These are phyloP conservation scores for Bisporella sp. DNA, from an alignment of 2,329 filamentous ascomycete genomes.

Conservation along the genomic window DNA sequence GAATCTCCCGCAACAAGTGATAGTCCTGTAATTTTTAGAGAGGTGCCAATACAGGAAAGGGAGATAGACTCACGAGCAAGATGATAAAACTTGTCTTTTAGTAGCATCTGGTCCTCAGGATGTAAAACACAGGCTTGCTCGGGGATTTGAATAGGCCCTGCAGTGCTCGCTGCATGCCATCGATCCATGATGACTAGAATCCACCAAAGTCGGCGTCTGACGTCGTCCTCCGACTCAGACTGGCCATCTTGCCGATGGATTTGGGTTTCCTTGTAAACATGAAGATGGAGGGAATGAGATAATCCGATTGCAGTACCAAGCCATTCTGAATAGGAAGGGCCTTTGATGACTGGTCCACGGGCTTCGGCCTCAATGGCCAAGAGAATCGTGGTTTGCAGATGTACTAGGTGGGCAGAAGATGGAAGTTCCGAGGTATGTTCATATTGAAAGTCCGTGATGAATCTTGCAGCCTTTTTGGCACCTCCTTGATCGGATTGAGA, in stretches of 20 bases:
- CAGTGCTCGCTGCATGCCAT: conserved; percentile 65
- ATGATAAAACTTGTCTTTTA: conserved; percentile 59
- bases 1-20: conserved; percentile 49
- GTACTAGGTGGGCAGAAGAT: conserved; percentile 40
- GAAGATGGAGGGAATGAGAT: conserved; percentile 58
- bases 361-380: conserved; percentile 60
- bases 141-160: conserved; percentile 54
- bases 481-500: conserved; percentile 23
- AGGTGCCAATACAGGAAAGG: not conserved
- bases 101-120: conserved; percentile 48
- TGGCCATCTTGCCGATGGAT: conserved; percentile 3
- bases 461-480: conserved; percentile 33
- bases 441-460: conserved; percentile 36
- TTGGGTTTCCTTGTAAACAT: conserved; percentile 36
- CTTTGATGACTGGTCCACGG: conserved; percentile 35
- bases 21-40: conserved; percentile 35
- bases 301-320: conserved; percentile 60
- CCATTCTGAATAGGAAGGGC: conserved; percentile 42
- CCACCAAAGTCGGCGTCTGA: conserved; percentile 65
- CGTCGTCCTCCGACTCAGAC: conserved; percentile 52
- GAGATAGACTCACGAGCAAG: conserved; percentile 50
- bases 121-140: conserved; percentile 54
- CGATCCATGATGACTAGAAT: conserved; percentile 64
- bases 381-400: conserved; percentile 60
- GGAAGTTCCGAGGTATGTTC: conserved; percentile 35